phyloP scores from a whole-genome alignment of 495 filamentous ascomycete species.

The Neurospora sp. region DNA sequence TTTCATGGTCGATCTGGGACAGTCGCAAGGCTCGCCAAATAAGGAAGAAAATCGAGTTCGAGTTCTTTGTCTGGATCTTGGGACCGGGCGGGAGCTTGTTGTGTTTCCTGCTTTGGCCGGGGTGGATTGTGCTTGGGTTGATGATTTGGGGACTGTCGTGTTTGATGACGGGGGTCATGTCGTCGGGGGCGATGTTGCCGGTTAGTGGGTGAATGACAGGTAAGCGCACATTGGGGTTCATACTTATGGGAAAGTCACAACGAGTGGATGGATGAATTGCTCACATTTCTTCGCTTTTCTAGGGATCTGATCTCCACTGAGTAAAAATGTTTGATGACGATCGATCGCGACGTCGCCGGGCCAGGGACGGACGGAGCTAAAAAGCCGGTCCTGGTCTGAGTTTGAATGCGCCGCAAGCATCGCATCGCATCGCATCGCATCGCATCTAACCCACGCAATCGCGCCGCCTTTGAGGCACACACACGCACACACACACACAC shows the following conservation, averaged over 20 bases:
- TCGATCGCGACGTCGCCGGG: background rate
- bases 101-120: conserved; percentile 34
- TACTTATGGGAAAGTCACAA: no score
- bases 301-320: no score
- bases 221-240: no score
- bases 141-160: conserved; percentile 12
- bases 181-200: no score
- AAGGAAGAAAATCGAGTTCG: conserved; percentile 32
- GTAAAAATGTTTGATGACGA: no score
- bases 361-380: background rate
- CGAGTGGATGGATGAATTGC: no score
- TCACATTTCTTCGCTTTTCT: no score
- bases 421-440: background rate
- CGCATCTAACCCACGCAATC: background rate
- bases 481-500: no score
- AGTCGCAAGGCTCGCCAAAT: conserved; percentile 1
- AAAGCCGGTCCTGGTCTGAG: background rate
- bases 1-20: no score
- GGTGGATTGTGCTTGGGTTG: conserved; percentile 29
- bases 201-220: background rate
- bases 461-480: background rate
- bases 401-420: background rate
- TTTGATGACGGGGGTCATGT: background rate
- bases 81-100: conserved; percentile 29
- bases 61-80: conserved; percentile 33